These are phyloP conservation scores for Populus deltoides DNA, from an alignment of 345 rosid genomes.

Conservation along the genomic window DNA sequence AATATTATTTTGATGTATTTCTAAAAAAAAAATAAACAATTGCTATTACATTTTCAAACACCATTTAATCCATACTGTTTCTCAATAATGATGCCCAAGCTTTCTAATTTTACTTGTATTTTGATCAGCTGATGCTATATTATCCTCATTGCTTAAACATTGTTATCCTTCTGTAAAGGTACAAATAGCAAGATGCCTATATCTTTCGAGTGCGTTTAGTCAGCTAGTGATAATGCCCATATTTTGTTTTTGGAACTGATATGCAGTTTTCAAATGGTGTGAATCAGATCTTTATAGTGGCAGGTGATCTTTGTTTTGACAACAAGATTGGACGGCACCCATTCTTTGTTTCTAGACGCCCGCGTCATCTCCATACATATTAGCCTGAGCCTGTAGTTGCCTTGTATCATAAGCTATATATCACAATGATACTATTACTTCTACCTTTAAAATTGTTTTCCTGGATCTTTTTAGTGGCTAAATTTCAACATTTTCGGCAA, in stretches of 20 bases:
- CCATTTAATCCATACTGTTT: neutral
- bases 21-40: too few relatives aligned
- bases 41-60: neutral
- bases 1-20: too few relatives aligned
- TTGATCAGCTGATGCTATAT: conserved; percentile 29
- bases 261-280: neutral
- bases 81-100: conserved; percentile 17
- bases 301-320: neutral
- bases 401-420: neutral
- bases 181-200: conserved; percentile 12
- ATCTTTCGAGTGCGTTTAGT: conserved; percentile 7
- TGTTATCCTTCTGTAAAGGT: conserved; percentile 18
- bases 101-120: conserved; percentile 1
- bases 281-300: neutral
- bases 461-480: conserved; percentile 2
- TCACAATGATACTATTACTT: conserved; percentile 3
- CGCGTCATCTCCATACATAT: neutral
- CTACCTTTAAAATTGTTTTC: neutral
- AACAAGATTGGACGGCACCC: neutral
- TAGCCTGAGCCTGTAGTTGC: neutral
- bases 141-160: conserved; percentile 15
- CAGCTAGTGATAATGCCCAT: conserved; percentile 1
- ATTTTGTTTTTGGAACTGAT: neutral
- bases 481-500: conserved; percentile 3
- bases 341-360: neutral